A percentile compares a stretch with the other conserved stretches of the same genome.
Conservation (phyloP, 2,329 filamentous ascomycete genomes). For the Trichophyton schoenleinii region DNA sequence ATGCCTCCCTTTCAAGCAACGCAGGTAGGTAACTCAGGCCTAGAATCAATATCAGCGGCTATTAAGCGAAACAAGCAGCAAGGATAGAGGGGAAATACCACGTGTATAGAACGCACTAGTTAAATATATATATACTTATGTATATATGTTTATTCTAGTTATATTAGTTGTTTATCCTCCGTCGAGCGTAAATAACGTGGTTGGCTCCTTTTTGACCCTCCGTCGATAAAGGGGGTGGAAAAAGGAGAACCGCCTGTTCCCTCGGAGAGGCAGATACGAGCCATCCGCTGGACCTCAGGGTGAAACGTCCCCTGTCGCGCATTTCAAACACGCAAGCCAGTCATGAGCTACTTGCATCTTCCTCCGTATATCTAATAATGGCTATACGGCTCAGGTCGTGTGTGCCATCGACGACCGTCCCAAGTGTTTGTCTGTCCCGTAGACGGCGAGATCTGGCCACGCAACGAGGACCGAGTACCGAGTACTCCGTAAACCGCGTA, state of each 20-base stretch:
- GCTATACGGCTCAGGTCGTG: too few species aligned
- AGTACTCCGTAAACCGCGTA: not conserved
- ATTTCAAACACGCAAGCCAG: not conserved
- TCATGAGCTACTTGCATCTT: not conserved
- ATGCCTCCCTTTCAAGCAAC: not conserved
- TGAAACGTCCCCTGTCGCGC: not conserved
- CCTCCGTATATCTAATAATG: not conserved
- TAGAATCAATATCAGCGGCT: not conserved
- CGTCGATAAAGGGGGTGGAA: too few species aligned
- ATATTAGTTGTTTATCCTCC: too few species aligned
- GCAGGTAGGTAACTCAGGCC: not conserved
- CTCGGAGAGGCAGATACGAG: not conserved
- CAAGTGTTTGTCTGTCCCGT: not conserved
- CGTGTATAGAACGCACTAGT: not conserved
- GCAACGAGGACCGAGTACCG: not conserved
- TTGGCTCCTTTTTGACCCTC: too few species aligned
- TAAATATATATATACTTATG: not conserved
- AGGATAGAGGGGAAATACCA: not conserved
- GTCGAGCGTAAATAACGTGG: too few species aligned
- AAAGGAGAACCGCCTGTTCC: not conserved
- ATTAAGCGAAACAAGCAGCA: not conserved
- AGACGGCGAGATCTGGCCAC: too few species aligned
- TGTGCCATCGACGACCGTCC: not conserved
- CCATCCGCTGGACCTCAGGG: not conserved
- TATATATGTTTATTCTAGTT: not conserved